Conservation (phyloP, 1,284 basidiomycete species). For the Trametes hirsuta region DNA sequence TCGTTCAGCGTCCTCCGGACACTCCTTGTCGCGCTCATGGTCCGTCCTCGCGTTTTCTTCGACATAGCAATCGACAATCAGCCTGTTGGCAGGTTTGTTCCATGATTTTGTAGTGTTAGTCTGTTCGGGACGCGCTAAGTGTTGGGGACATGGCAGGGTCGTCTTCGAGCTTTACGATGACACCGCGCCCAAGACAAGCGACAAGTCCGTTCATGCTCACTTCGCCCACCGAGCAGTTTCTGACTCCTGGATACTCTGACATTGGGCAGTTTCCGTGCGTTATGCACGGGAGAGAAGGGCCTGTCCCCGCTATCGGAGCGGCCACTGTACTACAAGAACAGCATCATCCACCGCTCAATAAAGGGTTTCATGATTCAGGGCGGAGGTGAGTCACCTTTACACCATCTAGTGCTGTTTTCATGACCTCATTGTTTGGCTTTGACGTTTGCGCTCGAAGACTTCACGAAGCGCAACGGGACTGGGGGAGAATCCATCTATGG, state of each 20-base stretch:
- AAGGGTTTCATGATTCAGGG: conserved; percentile 89
- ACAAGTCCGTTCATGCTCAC: conserved; percentile 65
- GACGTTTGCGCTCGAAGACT: conserved; percentile 46
- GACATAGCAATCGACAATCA: conserved; percentile 61
- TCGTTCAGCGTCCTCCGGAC: too few species aligned
- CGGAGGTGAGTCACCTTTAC: conserved; percentile 52
- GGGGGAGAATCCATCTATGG: conserved; percentile 89
- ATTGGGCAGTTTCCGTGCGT: conserved; percentile 72
- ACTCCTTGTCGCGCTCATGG: conserved; percentile 33
- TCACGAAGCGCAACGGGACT: conserved; percentile 77
- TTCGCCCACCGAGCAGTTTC: not conserved
- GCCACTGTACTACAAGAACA: conserved; percentile 84
- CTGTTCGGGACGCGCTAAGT: not conserved
- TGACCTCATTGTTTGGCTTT: not conserved
- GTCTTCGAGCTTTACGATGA: conserved; percentile 84
- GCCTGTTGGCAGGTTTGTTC: conserved; percentile 60
- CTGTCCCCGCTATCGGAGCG: conserved; percentile 61
- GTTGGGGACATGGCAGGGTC: conserved; percentile 45
- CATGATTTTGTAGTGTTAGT: not conserved
- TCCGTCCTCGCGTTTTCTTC: conserved; percentile 67
- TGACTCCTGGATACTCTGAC: not conserved
- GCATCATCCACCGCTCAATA: conserved; percentile 80
- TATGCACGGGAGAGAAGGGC: conserved; percentile 89
- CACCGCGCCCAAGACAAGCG: conserved; percentile 79
- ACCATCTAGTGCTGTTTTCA: not conserved